These are phyloP conservation scores for Trichoderma asperelloides DNA, from an alignment of 495 filamentous ascomycete genomes.

Conservation along the genomic window DNA sequence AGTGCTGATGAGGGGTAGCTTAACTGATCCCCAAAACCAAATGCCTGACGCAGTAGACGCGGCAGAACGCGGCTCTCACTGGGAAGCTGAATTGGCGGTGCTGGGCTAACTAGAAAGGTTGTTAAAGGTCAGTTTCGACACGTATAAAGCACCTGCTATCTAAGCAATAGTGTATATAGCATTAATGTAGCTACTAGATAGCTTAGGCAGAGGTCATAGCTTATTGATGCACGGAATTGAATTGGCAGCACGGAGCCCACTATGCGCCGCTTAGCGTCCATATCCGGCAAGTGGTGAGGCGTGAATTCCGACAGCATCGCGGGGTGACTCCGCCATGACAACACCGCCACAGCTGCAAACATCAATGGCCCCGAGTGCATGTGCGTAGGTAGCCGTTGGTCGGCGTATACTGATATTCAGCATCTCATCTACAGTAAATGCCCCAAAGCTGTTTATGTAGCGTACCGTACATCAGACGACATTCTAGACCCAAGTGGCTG, in stretches of 20 bases:
- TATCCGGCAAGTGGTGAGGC: neutral
- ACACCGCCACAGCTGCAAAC: neutral
- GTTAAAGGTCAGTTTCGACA: neutral
- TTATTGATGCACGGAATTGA: neutral
- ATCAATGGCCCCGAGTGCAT: no score
- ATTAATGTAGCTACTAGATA: no score
- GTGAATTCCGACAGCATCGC: neutral
- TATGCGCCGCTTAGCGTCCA: neutral
- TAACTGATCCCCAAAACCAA: neutral
- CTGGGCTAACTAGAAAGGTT: no score
- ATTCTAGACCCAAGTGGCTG: no score
- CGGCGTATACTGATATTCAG: no score
- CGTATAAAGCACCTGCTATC: neutral
- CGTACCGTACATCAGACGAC: no score
- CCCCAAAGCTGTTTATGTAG: no score
- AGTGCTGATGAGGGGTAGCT: constrained; percentile 6
- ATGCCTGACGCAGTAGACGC: neutral
- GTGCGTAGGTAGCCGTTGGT: no score
- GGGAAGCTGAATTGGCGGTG: neutral
- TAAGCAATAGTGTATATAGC: no score
- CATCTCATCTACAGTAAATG: no score
- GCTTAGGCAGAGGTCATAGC: neutral
- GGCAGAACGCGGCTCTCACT: neutral
- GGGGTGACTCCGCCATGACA: neutral
- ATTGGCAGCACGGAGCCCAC: neutral